Conservation (phyloP, 2,329 filamentous ascomycete species). For the Penicillium sp. region DNA sequence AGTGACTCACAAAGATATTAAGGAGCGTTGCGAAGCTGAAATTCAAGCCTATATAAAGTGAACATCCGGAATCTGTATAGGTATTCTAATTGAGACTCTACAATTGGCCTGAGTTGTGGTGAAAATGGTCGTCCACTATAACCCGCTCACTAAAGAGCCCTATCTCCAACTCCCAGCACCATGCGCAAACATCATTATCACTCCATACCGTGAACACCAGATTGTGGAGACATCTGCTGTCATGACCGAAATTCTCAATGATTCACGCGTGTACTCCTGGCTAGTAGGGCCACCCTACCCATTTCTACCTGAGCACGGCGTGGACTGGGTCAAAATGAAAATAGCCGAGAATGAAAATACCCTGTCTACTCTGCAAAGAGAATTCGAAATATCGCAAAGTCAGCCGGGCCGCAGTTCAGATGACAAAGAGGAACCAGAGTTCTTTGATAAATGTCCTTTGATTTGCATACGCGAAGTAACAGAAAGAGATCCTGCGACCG, state of each 20-base stretch:
- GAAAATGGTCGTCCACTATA: slow-evolving; percentile 22
- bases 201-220: slow-evolving; percentile 21
- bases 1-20: not conserved
- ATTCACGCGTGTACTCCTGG: slow-evolving; percentile 23
- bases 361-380: not conserved
- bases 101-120: not conserved
- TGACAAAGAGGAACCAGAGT: not conserved
- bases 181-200: slow-evolving; percentile 29
- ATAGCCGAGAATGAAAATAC: not conserved
- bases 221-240: slow-evolving; percentile 14
- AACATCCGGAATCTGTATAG: not conserved
- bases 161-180: slow-evolving; percentile 29
- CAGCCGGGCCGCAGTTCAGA: not conserved
- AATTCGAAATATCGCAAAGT: not conserved
- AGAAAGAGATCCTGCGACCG: slow-evolving; percentile 5
- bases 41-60: not conserved
- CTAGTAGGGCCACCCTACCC: slow-evolving; percentile 30
- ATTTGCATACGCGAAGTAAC: slow-evolving; percentile 21
- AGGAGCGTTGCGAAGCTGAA: not conserved
- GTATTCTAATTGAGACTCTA: not conserved
- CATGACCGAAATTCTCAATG: slow-evolving; percentile 24
- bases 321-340: slow-evolving; percentile 13
- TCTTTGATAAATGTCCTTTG: slow-evolving; percentile 26
- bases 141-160: slow-evolving; percentile 22
- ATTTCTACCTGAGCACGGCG: slow-evolving; percentile 23